Percentiles rank a stretch among this genome's conserved stretches.
These are phyloP conservation scores for Rhodotorula sp. DNA, from an alignment of 1,284 basidiomycete species.

Conservation along the genomic window DNA sequence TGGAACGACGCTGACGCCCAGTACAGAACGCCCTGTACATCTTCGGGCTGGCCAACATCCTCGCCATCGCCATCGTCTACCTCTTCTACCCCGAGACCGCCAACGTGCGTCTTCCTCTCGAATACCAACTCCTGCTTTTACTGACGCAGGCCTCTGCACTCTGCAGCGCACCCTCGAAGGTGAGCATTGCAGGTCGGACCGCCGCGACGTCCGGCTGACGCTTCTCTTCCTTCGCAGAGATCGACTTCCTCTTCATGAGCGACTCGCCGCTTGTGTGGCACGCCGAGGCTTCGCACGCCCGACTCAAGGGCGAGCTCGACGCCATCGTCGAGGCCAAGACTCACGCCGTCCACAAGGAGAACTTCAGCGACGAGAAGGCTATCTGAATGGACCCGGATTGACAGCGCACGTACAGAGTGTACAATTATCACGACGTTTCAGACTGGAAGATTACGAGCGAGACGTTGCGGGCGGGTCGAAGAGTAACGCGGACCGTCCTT, in stretches of 20 bases:
- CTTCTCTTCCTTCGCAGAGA: background rate
- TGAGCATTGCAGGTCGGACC: background rate
- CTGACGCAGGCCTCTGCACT: background rate
- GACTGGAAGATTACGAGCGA: too few species aligned
- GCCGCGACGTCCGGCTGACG: too few species aligned
- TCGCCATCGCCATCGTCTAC: conserved; percentile 1
- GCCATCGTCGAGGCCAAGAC: conserved; percentile 1
- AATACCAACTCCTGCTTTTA: background rate
- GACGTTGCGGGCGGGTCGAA: too few species aligned
- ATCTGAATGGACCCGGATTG: too few species aligned
- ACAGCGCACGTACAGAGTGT: too few species aligned
- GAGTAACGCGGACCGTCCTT: too few species aligned
- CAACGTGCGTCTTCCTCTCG: background rate
- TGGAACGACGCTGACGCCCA: too few species aligned
- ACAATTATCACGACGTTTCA: too few species aligned
- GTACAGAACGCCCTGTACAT: conserved; percentile 1
- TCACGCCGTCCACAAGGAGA: background rate
- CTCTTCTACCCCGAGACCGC: conserved; percentile 5
- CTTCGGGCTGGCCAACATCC: conserved; percentile 1
- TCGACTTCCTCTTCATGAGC: conserved; percentile 10
- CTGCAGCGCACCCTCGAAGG: conserved; percentile 1
- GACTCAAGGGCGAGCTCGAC: conserved; percentile 3
- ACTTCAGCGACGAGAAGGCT: background rate
- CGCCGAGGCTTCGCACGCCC: background rate
- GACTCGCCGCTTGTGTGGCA: background rate